These are phyloP conservation scores for Coccomyxa sp. DNA, from an alignment of 139 green algal species.

Conservation along the genomic window DNA sequence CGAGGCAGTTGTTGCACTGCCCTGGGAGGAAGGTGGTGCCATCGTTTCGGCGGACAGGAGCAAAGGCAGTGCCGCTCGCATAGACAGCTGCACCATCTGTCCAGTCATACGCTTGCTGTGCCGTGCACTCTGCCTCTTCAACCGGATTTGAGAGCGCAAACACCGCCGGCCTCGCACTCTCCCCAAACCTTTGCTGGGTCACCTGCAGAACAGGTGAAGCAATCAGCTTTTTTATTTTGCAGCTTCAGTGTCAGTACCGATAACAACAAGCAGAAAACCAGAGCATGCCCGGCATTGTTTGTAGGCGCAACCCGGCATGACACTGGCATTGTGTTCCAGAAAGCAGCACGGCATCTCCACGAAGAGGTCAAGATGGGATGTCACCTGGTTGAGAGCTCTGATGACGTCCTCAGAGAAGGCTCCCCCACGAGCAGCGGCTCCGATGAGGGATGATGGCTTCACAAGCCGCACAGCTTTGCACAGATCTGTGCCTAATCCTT, in stretches of 20 bases:
- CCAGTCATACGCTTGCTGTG: slow-evolving; percentile 21
- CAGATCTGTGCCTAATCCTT: slow-evolving; percentile 15
- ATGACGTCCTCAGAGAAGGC: slow-evolving; percentile 26
- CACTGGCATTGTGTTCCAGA: neutral
- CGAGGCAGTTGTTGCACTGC: slow-evolving; percentile 38
- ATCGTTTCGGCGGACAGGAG: neutral
- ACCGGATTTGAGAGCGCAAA: slow-evolving; percentile 38
- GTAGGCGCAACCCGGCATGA: neutral
- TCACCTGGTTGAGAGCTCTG: slow-evolving; percentile 20
- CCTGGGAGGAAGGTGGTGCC: slow-evolving; percentile 1
- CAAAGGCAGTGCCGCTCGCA: slow-evolving; percentile 32
- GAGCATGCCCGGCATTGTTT: neutral
- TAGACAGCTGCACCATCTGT: slow-evolving; percentile 23
- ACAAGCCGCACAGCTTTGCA: slow-evolving; percentile 30
- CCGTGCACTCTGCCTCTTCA: slow-evolving; percentile 36
- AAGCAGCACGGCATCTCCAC: neutral
- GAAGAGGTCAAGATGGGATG: neutral
- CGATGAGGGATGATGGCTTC: slow-evolving; percentile 55
- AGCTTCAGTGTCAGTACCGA: neutral
- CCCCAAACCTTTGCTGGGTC: neutral
- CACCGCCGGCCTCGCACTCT: slow-evolving; percentile 20
- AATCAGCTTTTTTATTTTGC: neutral
- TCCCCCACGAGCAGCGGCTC: slow-evolving; percentile 45
- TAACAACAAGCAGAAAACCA: neutral
- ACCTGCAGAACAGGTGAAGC: neutral